Percentiles rank a stretch among this genome's conserved stretches.
These are phyloP conservation scores for Brassica carinata DNA, from an alignment of 345 rosid species.

Conservation along the genomic window DNA sequence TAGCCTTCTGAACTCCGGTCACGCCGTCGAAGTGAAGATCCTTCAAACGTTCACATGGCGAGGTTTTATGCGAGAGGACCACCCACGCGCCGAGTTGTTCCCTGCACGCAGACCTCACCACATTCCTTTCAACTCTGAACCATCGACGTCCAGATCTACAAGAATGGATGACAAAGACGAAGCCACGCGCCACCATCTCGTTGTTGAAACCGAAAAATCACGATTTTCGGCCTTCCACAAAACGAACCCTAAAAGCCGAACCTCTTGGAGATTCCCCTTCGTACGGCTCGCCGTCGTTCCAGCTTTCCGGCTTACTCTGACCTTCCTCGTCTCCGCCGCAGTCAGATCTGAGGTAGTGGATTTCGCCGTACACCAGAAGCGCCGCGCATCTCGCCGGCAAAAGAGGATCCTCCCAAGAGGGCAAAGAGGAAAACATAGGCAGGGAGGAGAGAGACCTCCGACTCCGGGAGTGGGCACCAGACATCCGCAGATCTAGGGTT, in stretches of 20 bases:
- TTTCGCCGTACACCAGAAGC: neutral
- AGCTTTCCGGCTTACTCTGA: neutral
- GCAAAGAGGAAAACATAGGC: neutral
- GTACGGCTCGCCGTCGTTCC: neutral
- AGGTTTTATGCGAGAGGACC: neutral
- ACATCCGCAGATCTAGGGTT: neutral
- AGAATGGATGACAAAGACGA: too few relatives aligned
- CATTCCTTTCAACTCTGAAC: too few relatives aligned
- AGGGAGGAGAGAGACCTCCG: neutral
- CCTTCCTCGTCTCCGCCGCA: neutral
- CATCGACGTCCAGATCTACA: too few relatives aligned
- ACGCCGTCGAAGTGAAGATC: neutral
- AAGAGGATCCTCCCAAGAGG: neutral
- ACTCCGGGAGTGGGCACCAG: neutral
- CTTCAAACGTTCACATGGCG: neutral
- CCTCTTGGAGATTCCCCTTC: neutral
- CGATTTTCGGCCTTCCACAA: neutral
- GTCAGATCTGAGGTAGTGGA: neutral
- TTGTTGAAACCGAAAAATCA: neutral
- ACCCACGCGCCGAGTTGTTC: neutral
- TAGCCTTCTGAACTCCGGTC: neutral
- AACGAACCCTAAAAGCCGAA: neutral
- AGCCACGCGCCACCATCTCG: too few relatives aligned
- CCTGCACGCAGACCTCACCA: neutral
- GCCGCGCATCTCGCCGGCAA: neutral